Percentiles rank a stretch among this genome's conserved stretches.
Conservation (phyloP, 78 protist genomes). For the Dictyostelium brefeldianum region DNA sequence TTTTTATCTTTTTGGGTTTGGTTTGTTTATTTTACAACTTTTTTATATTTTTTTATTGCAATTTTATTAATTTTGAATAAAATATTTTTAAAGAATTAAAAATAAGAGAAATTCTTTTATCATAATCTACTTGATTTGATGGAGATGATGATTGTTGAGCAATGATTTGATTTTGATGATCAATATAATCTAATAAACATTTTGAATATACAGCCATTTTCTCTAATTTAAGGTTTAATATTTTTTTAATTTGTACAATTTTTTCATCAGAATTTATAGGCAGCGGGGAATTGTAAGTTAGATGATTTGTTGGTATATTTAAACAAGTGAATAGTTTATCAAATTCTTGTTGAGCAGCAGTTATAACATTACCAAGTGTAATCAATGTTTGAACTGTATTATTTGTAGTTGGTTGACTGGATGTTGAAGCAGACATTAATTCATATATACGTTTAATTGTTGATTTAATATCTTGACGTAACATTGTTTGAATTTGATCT, state of each 20-base stretch:
- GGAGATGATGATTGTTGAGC: not conserved
- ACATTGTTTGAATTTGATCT: not conserved
- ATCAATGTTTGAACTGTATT: not conserved
- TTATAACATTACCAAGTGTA: conserved; percentile 2
- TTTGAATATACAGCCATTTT: conserved; percentile 14
- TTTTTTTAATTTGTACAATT: conserved; percentile 22
- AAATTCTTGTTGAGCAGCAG: conserved; percentile 19
- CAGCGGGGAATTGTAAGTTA: conserved; percentile 19
- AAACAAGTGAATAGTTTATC: not conserved
- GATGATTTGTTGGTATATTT: not conserved
- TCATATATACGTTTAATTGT: conserved; percentile 3
- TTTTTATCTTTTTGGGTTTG: not conserved
- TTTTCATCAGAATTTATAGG: conserved; percentile 42
- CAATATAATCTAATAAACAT: conserved; percentile 28
- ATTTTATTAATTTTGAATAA: conserved; percentile 1
- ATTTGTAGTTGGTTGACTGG: not conserved
- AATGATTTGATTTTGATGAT: not conserved
- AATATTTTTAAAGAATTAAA: not conserved
- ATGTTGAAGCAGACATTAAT: not conserved
- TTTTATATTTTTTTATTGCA: not conserved
- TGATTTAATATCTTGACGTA: conserved; percentile 13
- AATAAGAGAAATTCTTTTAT: not conserved
- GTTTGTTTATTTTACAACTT: not conserved
- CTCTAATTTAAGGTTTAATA: conserved; percentile 25
- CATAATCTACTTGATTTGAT: not conserved